A percentile compares a stretch with the other conserved stretches of the same genome.
Conservation (phyloP, 2,329 filamentous ascomycete genomes). For the Albifimbria verrucaria region DNA sequence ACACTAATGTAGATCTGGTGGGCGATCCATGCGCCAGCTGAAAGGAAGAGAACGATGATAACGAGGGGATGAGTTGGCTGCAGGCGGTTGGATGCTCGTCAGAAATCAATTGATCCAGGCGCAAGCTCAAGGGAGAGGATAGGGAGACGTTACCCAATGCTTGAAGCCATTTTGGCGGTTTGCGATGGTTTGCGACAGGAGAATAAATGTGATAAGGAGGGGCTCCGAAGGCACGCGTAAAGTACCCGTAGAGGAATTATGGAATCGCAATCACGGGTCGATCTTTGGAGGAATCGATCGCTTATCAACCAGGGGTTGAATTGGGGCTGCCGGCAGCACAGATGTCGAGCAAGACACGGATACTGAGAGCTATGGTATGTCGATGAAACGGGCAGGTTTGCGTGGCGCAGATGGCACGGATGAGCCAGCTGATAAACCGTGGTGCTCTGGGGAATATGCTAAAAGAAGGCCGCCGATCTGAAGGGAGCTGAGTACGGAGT, state of each 20-base stretch:
- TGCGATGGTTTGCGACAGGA: neutral
- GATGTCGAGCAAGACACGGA: neutral
- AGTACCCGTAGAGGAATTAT: neutral
- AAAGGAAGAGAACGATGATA: slow-evolving; percentile 62
- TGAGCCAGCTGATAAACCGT: no score
- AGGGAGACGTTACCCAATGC: neutral
- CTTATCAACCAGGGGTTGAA: neutral
- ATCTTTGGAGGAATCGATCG: neutral
- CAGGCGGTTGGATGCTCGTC: neutral
- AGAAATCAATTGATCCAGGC: neutral
- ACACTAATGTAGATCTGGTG: slow-evolving; percentile 71
- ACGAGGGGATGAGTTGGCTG: slow-evolving; percentile 65
- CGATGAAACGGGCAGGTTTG: neutral
- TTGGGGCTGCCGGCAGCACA: neutral
- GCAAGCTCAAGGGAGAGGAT: no score
- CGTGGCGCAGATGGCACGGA: neutral
- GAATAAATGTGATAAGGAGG: neutral
- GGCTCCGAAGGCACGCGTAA: neutral
- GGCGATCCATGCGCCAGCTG: slow-evolving; percentile 58
- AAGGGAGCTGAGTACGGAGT: no score
- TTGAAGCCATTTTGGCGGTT: neutral
- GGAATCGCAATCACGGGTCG: no score
- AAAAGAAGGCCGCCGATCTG: no score
- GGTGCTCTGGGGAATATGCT: no score
- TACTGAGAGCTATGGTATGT: no score